A percentile compares a stretch with the other conserved stretches of the same genome.
Evolutionary conservation across 805 yeast genomes (phyloP).

Genomic region (Suhomyces prunicola): DNA sequence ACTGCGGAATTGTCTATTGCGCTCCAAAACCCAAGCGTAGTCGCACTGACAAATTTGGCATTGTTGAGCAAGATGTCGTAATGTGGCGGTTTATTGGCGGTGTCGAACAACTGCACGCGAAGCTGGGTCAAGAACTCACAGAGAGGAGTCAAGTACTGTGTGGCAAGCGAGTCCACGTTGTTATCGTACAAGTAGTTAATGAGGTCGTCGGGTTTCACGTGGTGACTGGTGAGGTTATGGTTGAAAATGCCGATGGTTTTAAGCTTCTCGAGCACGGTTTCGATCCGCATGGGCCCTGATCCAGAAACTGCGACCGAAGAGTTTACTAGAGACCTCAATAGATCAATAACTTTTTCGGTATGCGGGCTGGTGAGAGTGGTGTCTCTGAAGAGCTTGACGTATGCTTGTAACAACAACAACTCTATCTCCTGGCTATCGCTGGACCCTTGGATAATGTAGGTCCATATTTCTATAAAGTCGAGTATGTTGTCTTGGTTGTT

Average conservation of each 20-base stretch:
- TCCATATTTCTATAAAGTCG: constrained; percentile 13
- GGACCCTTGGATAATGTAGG: constrained; percentile 3
- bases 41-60: constrained; percentile 29
- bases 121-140: constrained; percentile 13
- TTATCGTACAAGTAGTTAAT: constrained; percentile 2
- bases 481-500: constrained; percentile 7
- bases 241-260: constrained; percentile 20
- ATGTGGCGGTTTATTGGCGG: constrained; percentile 1
- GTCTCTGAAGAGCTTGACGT: not conserved
- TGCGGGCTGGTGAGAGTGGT: not conserved
- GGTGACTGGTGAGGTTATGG: constrained; percentile 8
- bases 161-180: not conserved
- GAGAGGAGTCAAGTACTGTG: constrained; percentile 8
- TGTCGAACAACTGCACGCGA: constrained; percentile 1
- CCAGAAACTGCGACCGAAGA: not conserved
- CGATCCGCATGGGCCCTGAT: not conserved
- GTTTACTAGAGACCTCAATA: not conserved
- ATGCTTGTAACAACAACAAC: constrained; percentile 21
- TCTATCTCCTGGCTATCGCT: constrained; percentile 19
- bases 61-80: constrained; percentile 26
- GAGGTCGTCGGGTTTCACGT: not conserved
- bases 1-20: not conserved
- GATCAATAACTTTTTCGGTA: not conserved
- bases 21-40: constrained; percentile 10
- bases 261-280: constrained; percentile 12